Conservation (phyloP, 768 basidiomycete species). For the Pulveroboletus sp. region DNA sequence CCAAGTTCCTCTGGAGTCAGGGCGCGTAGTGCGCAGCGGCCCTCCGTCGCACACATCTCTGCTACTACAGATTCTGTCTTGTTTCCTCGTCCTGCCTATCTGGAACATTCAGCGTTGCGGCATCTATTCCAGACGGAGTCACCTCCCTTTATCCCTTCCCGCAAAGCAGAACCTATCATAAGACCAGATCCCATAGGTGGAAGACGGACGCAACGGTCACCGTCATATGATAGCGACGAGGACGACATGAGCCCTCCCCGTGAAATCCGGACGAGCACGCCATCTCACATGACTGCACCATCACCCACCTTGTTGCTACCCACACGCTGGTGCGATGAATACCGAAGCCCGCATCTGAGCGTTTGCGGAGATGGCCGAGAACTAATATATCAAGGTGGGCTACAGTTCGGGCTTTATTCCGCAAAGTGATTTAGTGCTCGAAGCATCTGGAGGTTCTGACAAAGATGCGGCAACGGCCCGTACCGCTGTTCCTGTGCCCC, state of each 20-base stretch:
- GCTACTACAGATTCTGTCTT: conserved; percentile 30
- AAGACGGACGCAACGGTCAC: conserved; percentile 34
- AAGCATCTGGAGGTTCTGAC: conserved; percentile 56
- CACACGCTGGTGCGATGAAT: conserved; percentile 75
- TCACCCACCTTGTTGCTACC: conserved; percentile 56
- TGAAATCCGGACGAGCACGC: conserved; percentile 30
- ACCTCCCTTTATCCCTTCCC: conserved; percentile 34
- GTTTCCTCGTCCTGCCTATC: conserved; percentile 68
- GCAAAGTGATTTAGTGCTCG: conserved; percentile 27
- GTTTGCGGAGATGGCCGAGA: conserved; percentile 72
- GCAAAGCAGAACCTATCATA: conserved; percentile 34
- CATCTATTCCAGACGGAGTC: conserved; percentile 59
- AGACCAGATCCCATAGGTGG: conserved; percentile 19
- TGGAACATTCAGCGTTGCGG: conserved; percentile 72
- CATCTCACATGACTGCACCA: conserved; percentile 17
- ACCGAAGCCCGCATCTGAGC: conserved; percentile 53
- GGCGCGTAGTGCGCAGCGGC: conserved; percentile 20
- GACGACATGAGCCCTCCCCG: conserved; percentile 55
- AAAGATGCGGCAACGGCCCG: conserved; percentile 84
- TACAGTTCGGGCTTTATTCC: neutral
- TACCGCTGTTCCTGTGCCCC: conserved; percentile 72
- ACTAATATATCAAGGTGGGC: conserved; percentile 62
- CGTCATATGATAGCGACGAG: conserved; percentile 61
- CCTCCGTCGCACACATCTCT: conserved; percentile 30
- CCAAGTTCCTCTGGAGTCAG: conserved; percentile 37